phyloP scores from a whole-genome alignment of 2,329 filamentous ascomycete genomes.

The Aspergillus phoenicis region DNA sequence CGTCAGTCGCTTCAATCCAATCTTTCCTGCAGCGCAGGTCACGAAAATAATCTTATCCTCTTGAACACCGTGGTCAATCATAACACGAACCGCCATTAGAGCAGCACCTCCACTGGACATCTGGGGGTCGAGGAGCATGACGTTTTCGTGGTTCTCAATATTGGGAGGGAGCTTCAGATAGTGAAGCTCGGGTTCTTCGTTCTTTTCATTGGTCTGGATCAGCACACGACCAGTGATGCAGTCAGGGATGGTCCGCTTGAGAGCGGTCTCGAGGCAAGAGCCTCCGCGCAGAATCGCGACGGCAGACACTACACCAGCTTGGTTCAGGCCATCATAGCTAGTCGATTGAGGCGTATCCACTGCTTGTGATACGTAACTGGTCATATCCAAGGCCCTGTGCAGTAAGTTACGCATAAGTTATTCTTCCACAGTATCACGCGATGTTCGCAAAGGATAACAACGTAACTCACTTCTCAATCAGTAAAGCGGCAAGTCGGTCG shows the following conservation, averaged over 20 bases:
- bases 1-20: constrained; percentile 80
- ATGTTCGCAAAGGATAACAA: neutral
- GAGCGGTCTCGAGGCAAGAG: constrained; percentile 80
- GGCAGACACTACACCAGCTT: constrained; percentile 75
- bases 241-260: constrained; percentile 89
- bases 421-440: neutral
- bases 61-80: constrained; percentile 88
- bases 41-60: constrained; percentile 87
- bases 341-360: constrained; percentile 72
- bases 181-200: constrained; percentile 89
- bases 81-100: constrained; percentile 93
- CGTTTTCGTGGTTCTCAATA: constrained; percentile 73
- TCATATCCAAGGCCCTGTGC: constrained; percentile 73
- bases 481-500: constrained; percentile 79
- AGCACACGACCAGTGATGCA: constrained; percentile 85
- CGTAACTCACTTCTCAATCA: constrained; percentile 67
- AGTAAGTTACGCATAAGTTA: constrained; percentile 6
- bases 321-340: constrained; percentile 70
- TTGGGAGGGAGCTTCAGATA: constrained; percentile 78
- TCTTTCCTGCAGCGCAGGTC: constrained; percentile 83
- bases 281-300: constrained; percentile 88
- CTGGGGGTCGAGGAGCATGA: constrained; percentile 87
- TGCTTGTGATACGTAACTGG: constrained; percentile 65
- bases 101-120: constrained; percentile 87
- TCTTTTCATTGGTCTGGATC: constrained; percentile 84